A percentile compares a stretch with the other conserved stretches of the same genome.
phyloP scores from a whole-genome alignment of 345 rosid genomes.

The Ailanthus altissimus region DNA sequence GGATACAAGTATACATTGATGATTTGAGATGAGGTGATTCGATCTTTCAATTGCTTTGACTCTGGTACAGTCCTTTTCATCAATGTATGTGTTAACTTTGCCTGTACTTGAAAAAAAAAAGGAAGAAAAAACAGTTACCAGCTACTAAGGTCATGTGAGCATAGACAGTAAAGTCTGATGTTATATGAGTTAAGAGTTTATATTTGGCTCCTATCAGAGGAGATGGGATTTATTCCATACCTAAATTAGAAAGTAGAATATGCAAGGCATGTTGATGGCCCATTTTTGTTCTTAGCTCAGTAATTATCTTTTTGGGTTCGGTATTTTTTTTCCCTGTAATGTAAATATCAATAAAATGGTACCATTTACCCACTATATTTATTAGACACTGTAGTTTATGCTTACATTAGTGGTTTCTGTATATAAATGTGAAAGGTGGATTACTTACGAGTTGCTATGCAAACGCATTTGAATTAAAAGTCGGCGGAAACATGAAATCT shows the following conservation, averaged over 20 bases:
- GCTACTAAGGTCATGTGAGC: background rate
- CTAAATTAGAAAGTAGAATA: slow-evolving; percentile 8
- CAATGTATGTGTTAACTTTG: slow-evolving; percentile 6
- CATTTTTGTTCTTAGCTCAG: background rate
- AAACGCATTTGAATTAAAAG: too few species aligned
- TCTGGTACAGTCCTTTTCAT: background rate
- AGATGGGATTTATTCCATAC: background rate
- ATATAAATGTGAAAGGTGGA: background rate
- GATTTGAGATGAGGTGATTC: background rate
- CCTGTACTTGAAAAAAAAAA: background rate
- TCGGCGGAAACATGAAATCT: background rate
- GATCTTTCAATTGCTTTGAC: slow-evolving; percentile 6
- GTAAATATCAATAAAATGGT: slow-evolving; percentile 9
- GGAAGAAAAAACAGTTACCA: slow-evolving; percentile 3
- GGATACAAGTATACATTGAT: slow-evolving; percentile 3
- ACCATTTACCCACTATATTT: background rate
- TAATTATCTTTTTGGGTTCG: slow-evolving; percentile 5
- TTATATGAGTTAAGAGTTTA: background rate
- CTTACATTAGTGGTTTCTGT: background rate
- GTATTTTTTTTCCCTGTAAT: background rate
- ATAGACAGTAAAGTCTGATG: background rate
- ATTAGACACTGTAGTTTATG: background rate
- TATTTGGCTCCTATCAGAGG: background rate
- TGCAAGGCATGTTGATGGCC: background rate
- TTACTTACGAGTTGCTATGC: background rate